Percentiles rank a stretch among this genome's conserved stretches.
Conservation (phyloP, 495 filamentous ascomycete genomes). For the Trichoderma virens region DNA sequence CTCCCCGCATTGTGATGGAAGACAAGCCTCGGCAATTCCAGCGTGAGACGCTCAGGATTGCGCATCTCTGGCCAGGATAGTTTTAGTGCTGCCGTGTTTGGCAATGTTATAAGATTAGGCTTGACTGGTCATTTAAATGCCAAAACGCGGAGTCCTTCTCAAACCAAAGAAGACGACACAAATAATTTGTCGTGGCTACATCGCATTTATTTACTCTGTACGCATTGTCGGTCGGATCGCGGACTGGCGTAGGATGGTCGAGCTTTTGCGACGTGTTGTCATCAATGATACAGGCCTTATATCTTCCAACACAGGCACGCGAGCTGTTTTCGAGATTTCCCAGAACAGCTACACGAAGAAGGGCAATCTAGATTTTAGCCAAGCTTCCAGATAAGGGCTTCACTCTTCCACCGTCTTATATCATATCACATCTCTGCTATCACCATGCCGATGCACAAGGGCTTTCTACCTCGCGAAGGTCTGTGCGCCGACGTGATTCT, state of each 20-base stretch:
- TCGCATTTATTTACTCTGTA: not conserved
- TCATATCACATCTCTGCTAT: not conserved
- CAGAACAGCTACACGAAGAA: too few species aligned
- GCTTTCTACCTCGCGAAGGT: constrained; percentile 45
- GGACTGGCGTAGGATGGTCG: not conserved
- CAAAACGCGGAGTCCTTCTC: not conserved
- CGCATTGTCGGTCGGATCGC: not conserved
- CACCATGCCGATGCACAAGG: constrained; percentile 42
- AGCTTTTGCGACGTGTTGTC: not conserved
- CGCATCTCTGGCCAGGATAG: not conserved
- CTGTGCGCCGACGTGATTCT: constrained; percentile 54
- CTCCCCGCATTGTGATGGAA: not conserved
- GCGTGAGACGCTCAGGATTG: not conserved
- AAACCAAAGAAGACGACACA: not conserved
- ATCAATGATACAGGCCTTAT: too few species aligned
- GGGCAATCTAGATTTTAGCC: too few species aligned
- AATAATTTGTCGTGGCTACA: not conserved
- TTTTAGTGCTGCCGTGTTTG: not conserved
- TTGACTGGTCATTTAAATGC: not conserved
- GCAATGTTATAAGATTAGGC: not conserved
- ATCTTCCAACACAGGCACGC: too few species aligned
- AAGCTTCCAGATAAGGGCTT: too few species aligned
- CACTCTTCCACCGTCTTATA: too few species aligned
- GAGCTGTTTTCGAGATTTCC: too few species aligned
- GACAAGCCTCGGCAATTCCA: constrained; percentile 2